These are phyloP conservation scores for Vanilla planifolia DNA, from an alignment of 106 monocot genomes.

Conservation along the genomic window DNA sequence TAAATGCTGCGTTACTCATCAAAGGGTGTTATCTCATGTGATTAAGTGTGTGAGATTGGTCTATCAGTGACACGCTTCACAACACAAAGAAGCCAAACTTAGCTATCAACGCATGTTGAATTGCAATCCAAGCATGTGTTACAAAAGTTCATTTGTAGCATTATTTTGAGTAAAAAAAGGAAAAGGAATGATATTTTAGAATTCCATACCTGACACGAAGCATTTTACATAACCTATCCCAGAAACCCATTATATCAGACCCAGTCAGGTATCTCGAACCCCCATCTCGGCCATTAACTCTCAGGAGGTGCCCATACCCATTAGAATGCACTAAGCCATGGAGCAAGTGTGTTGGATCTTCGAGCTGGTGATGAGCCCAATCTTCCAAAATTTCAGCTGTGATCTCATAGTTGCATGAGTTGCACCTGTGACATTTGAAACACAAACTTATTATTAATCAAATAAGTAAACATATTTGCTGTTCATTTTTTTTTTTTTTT, in stretches of 20 bases:
- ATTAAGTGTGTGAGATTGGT: too few relatives aligned
- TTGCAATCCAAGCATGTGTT: too few relatives aligned
- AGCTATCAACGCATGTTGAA: too few relatives aligned
- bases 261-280: slow-evolving; percentile 66
- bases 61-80: too few relatives aligned
- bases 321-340: slow-evolving; percentile 89
- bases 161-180: neutral
- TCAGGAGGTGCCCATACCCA: slow-evolving; percentile 85
- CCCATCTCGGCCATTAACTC: slow-evolving; percentile 85
- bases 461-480: too few relatives aligned
- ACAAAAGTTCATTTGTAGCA: too few relatives aligned
- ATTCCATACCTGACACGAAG: slow-evolving; percentile 69
- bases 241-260: slow-evolving; percentile 74
- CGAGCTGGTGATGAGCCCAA: slow-evolving; percentile 42
- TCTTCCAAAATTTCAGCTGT: slow-evolving; percentile 41
- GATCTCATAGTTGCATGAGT: slow-evolving; percentile 48
- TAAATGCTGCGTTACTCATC: too few relatives aligned
- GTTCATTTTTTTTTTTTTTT: too few relatives aligned
- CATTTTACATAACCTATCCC: slow-evolving; percentile 80
- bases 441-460: neutral
- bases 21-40: too few relatives aligned
- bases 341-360: slow-evolving; percentile 67
- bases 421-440: slow-evolving; percentile 35
- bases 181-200: neutral
- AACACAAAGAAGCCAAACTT: too few relatives aligned